Evolutionary conservation across 345 rosid genomes (phyloP).

Genomic region (Pistacia integerrima): DNA sequence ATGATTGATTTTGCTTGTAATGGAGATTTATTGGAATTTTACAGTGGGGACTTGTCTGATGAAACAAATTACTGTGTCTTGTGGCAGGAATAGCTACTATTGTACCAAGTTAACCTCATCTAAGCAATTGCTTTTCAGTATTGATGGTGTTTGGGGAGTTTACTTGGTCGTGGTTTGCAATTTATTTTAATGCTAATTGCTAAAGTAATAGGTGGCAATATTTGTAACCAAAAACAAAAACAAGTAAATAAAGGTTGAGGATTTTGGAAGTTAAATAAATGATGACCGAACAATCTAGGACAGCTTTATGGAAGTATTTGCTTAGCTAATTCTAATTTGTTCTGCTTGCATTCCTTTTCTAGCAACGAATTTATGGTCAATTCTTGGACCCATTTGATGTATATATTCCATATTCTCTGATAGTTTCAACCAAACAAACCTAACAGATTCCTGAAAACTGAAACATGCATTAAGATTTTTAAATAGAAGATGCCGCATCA

Average conservation of each 20-base stretch:
- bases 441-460: too few relatives aligned
- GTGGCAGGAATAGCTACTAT: slow-evolving; percentile 21
- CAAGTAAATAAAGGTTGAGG: background rate
- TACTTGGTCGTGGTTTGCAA: background rate
- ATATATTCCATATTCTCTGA: too few relatives aligned
- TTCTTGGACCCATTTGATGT: too few relatives aligned
- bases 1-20: slow-evolving; percentile 11
- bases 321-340: too few relatives aligned
- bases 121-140: background rate
- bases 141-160: background rate
- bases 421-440: too few relatives aligned
- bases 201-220: background rate
- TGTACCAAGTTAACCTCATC: background rate
- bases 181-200: background rate
- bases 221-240: background rate
- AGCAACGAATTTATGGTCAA: too few relatives aligned
- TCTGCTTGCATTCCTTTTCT: too few relatives aligned
- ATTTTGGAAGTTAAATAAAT: background rate
- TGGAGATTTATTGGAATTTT: background rate
- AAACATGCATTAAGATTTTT: too few relatives aligned
- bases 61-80: slow-evolving; percentile 23
- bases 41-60: slow-evolving; percentile 10
- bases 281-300: too few relatives aligned
- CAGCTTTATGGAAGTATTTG: too few relatives aligned
- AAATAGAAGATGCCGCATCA: background rate